Base-by-base conservation (phyloP, 2,329 filamentous ascomycete species). In the Annulohypoxylon truncatum region DNA sequence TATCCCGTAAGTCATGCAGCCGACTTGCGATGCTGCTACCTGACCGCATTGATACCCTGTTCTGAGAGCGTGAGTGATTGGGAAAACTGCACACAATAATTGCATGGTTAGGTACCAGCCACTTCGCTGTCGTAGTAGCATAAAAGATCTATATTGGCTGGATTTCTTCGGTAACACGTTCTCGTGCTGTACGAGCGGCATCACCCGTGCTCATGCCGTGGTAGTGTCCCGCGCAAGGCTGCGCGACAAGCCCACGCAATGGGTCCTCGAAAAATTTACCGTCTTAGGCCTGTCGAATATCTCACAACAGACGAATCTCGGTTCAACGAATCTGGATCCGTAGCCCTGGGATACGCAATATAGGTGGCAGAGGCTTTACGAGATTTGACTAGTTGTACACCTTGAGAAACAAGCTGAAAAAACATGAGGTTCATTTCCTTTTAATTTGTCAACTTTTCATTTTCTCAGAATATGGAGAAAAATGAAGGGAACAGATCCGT, bases 311-410 rank as follows among this genome's bases (percentile, higher is more conserved):
- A 54, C 52, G 56, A 68, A 70, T 67, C 67, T 70, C 67, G 67
- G 64, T 70, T 66, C 64, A 63, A 64, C 61, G 22, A 70, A 68
- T 68, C 67, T 67, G 59, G 61, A 61, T 61, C 65, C 64, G 29
- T 61, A 64, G 55, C 55, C 44, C 57, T 65, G 64, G 67, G 65
- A 64, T 64, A 58, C 53, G 26, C 51, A 42, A 68, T 46, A 51
- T 33, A 55, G 33, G 56, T 56, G 24, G 33, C 57, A 53, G 26
- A 29, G 42, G 60, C 24, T 31, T 61, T 52, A 54, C 38, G 54
- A 67, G 18, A 59, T 52, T 44, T 54, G 33, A 46, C 47, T 20
- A 50, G 15, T 20, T 4, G 46, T 29, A 46, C 42, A 26, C 47
- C 18, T 26, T 29, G 3, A n/a, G 15, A 35, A 44, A 52, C 44